Conservation (phyloP, 495 filamentous ascomycete genomes). For the Hyphodiscus hymeniophilus region DNA sequence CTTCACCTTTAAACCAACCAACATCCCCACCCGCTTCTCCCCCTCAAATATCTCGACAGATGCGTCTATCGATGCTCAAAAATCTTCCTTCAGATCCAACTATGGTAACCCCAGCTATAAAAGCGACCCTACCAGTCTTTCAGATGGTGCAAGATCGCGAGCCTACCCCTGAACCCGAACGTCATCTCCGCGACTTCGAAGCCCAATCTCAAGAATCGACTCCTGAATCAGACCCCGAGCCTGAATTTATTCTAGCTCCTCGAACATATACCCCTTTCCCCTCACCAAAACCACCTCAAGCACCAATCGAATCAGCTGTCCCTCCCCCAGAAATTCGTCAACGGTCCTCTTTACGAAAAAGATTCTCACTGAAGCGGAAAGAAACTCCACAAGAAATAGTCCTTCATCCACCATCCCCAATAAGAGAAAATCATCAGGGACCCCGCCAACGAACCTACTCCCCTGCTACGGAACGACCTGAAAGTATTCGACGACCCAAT, state of each 20-base stretch:
- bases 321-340: slow-evolving; percentile 20
- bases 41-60: slow-evolving; percentile 5
- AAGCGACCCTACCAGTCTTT: slow-evolving; percentile 19
- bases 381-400: slow-evolving; percentile 11
- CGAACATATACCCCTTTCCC: slow-evolving; percentile 45
- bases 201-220: not conserved
- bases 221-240: slow-evolving; percentile 21
- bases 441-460: slow-evolving; percentile 24
- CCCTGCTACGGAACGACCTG: not conserved
- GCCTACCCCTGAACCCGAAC: slow-evolving; percentile 13
- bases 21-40: slow-evolving; percentile 9
- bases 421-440: slow-evolving; percentile 20
- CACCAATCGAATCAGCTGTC: slow-evolving; percentile 3
- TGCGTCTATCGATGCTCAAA: slow-evolving; percentile 16
- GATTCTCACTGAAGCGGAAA: slow-evolving; percentile 36
- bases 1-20: slow-evolving; percentile 1
- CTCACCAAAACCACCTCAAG: slow-evolving; percentile 20
- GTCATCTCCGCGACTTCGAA: not conserved
- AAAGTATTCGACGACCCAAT: not conserved
- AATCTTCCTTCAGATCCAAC: slow-evolving; percentile 17
- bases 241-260: slow-evolving; percentile 38
- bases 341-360: slow-evolving; percentile 38
- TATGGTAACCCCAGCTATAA: slow-evolving; percentile 20
- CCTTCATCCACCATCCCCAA: slow-evolving; percentile 10
- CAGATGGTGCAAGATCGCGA: slow-evolving; percentile 21